Conservation (phyloP, 2,329 filamentous ascomycete species). For the Colletotrichum theobromicola region DNA sequence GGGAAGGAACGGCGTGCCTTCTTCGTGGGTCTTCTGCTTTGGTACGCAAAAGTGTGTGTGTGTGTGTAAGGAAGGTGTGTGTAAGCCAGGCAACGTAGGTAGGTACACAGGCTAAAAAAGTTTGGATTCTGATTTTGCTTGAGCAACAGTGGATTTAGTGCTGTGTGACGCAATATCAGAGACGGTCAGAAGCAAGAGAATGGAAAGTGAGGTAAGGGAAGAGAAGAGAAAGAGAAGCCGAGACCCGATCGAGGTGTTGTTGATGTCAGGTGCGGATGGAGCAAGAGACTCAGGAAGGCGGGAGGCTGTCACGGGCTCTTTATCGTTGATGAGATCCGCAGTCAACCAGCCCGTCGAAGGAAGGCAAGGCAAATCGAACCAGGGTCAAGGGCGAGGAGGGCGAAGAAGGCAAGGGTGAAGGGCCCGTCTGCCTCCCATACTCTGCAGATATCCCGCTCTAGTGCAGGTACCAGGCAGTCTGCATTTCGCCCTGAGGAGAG, state of each 20-base stretch:
- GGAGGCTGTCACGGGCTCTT: slow-evolving; percentile 20
- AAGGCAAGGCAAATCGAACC: background rate
- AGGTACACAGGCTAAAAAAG: background rate
- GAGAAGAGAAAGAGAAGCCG: background rate
- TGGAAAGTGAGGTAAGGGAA: background rate
- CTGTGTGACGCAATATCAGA: slow-evolving; percentile 11
- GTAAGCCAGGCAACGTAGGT: background rate
- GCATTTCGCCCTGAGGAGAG: background rate
- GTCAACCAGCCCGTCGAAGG: background rate
- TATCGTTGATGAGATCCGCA: slow-evolving; percentile 2
- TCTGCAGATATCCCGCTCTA: slow-evolving; percentile 1
- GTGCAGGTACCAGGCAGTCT: slow-evolving; percentile 5
- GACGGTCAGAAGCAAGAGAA: slow-evolving; percentile 6
- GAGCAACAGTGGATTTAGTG: background rate
- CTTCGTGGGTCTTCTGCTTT: background rate
- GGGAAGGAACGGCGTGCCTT: slow-evolving; percentile 14
- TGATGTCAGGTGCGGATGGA: slow-evolving; percentile 14
- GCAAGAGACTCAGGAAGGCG: slow-evolving; percentile 11
- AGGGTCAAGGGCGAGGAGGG: background rate
- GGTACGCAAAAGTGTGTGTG: background rate
- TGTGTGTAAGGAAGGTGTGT: background rate
- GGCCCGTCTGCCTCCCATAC: background rate
- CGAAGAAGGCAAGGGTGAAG: background rate
- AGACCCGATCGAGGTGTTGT: slow-evolving; percentile 1
- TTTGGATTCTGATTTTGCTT: background rate